A percentile compares a stretch with the other conserved stretches of the same genome.
Evolutionary conservation across 495 filamentous ascomycete genomes (phyloP).

Genomic region (Trichoderma virens): DNA sequence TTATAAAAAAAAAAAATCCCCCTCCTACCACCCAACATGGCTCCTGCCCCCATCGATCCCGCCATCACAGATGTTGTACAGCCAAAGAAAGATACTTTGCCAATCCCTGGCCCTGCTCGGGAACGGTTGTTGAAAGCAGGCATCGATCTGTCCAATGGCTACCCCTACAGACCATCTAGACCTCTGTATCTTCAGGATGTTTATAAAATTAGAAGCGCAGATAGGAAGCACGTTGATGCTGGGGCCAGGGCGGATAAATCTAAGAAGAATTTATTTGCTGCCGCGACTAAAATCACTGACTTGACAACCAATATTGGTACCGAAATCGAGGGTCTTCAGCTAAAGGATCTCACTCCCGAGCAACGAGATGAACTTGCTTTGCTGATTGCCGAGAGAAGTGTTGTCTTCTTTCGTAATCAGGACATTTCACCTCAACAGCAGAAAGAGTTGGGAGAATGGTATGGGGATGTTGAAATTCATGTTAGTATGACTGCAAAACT

Average conservation of each 20-base stretch:
- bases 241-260: slow-evolving; percentile 58
- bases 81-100: slow-evolving; percentile 55
- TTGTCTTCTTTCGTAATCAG: slow-evolving; percentile 71
- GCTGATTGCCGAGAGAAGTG: slow-evolving; percentile 62
- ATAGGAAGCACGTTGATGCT: slow-evolving; percentile 51
- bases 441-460: slow-evolving; percentile 56
- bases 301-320: slow-evolving; percentile 63
- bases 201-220: slow-evolving; percentile 50
- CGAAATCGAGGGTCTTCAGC: slow-evolving; percentile 60
- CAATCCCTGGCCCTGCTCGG: slow-evolving; percentile 45
- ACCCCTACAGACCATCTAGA: slow-evolving; percentile 57
- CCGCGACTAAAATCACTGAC: slow-evolving; percentile 58
- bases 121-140: slow-evolving; percentile 54
- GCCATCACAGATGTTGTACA: slow-evolving; percentile 51
- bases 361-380: slow-evolving; percentile 66
- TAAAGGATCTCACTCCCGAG: slow-evolving; percentile 59
- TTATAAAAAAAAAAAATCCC: too few relatives aligned
- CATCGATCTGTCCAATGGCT: slow-evolving; percentile 56
- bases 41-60: slow-evolving; percentile 45
- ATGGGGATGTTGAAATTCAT: slow-evolving; percentile 60
- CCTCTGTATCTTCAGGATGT: slow-evolving; percentile 62
- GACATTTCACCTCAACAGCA: slow-evolving; percentile 64
- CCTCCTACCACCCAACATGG: slow-evolving; percentile 32
- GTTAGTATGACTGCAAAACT: slow-evolving; percentile 30
- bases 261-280: slow-evolving; percentile 56